Conservation (phyloP, 2,329 filamentous ascomycete genomes). For the Sclerotinia nivalis region DNA sequence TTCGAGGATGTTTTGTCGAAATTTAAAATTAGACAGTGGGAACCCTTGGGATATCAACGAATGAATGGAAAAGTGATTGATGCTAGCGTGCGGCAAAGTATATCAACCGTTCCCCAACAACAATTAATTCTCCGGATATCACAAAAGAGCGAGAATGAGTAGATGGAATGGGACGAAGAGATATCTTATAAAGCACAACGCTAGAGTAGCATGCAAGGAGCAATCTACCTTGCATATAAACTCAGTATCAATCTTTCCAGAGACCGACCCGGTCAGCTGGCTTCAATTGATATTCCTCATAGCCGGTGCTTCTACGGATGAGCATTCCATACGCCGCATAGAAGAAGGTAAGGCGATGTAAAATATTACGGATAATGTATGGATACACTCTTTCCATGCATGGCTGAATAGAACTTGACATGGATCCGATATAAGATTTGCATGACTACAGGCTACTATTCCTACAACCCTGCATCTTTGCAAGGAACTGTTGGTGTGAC, state of each 20-base stretch:
- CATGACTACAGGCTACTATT: slow-evolving; percentile 23
- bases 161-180: slow-evolving; percentile 1
- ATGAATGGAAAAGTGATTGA: neutral
- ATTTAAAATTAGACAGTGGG: neutral
- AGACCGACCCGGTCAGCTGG: slow-evolving; percentile 34
- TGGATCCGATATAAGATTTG: slow-evolving; percentile 25
- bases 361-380: slow-evolving; percentile 27
- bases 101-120: neutral
- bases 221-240: slow-evolving; percentile 5
- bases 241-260: slow-evolving; percentile 14
- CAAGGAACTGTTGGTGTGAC: slow-evolving; percentile 18
- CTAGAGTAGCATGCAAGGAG: neutral
- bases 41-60: neutral
- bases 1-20: neutral
- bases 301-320: slow-evolving; percentile 36
- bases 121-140: neutral
- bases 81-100: neutral
- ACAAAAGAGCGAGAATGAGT: neutral
- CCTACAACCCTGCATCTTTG: slow-evolving; percentile 22
- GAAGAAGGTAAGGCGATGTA: slow-evolving; percentile 25
- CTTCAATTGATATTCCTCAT: slow-evolving; percentile 35
- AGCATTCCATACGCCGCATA: slow-evolving; percentile 32
- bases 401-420: slow-evolving; percentile 34
- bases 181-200: slow-evolving; percentile 19
- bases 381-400: slow-evolving; percentile 25